Evolutionary conservation across 352 stramenopile species (phyloP), one percentile per base, ranked within the genome.

Genomic region (Phytopythium litorale): DNA sequence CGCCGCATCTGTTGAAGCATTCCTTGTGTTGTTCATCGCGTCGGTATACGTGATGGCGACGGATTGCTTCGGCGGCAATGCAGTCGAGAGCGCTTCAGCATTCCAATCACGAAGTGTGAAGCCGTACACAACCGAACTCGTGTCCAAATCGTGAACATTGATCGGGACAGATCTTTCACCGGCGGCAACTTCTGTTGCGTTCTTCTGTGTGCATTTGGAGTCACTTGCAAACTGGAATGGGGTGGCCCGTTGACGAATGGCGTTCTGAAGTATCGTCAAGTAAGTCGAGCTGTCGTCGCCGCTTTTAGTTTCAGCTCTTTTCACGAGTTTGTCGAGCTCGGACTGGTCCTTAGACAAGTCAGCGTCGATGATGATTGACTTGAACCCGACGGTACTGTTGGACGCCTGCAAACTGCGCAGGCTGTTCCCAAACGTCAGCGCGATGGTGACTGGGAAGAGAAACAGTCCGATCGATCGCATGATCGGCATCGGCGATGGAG

Each of bases 41-140:
- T 67, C 19, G 15, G 19, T 13, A 42, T 64, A 63, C 23, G 48
- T 53, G 33, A 73, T 43, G 11, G 30, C 28, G 28, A 32, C 28
- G 48, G 50, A 58, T 64, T 16, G 56, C 40, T 25, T 19, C 56
- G 3, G 30, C 65, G 7, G 66, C 51, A 74, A 55, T 19, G 52
- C 70, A 1, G 35, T 11, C 1, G 33, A 4, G 12, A 77, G 11
- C 51, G 66, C 58, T 32, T 86, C 76, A 13, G 65, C 63, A 56
- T 86, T 83, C 76, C 76, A 86, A 16, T 83, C 74, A 19, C 72
- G 65, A 5, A 70, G 62, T 15, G 68, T 61, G 49, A 86, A 86
- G 15, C 76, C 76, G 56, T 81, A 86, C 11, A 78, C 60, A 3
- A 68, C 70, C 0, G 72, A 69, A 16, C 73, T 83, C 7, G 67